Base-by-base conservation (phyloP, 495 filamentous ascomycete species). In the Cercophora samala region DNA sequence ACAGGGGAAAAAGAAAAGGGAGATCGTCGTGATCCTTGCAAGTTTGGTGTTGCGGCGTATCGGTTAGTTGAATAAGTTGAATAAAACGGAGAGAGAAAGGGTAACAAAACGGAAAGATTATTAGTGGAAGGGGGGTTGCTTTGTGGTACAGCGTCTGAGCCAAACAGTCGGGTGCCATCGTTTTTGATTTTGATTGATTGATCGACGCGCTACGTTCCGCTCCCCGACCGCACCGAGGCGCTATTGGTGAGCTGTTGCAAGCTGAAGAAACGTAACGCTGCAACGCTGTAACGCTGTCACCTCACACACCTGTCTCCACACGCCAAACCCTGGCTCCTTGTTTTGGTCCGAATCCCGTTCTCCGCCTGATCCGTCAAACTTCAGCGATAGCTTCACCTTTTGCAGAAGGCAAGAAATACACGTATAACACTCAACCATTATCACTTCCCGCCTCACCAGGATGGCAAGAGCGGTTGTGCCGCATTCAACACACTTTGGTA, bases 1-100 rank as follows among this genome's bases (percentile, higher is more conserved):
- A 46, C 37, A 46, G 29, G 22, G 24, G 60, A 13, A 19, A 25
- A 60, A n/a, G 25, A 46, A 17, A 62, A 62, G 60, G 60, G 60
- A 62, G 60, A 62, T 62, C 60, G 60, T 22, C 60, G 21, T 46
- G 29, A 62, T 29, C 60, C 60, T 29, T 62, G 60, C 8, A 24
- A 11, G 26, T 46, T 37, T 46, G 15, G 0, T 46, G 13, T 46
- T 58, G 15, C 26, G 26, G 26, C 26, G 26, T 29, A 29, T 29
- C 26, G 26, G 26, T 29, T 46, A 46, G 15, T 46, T 46, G 37
- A 46, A 46, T 46, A 46, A n/a, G n/a, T n/a, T n/a, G n/a, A n/a
- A n/a, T n/a, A 32, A 32, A 46, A 46, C 37, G 37, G 37, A 46
- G 37, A 46, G 8, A 15, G 37, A 46, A 9, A 46, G 26, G 8